phyloP scores from a whole-genome alignment of 345 rosid species.

The Moringa oleifera region DNA sequence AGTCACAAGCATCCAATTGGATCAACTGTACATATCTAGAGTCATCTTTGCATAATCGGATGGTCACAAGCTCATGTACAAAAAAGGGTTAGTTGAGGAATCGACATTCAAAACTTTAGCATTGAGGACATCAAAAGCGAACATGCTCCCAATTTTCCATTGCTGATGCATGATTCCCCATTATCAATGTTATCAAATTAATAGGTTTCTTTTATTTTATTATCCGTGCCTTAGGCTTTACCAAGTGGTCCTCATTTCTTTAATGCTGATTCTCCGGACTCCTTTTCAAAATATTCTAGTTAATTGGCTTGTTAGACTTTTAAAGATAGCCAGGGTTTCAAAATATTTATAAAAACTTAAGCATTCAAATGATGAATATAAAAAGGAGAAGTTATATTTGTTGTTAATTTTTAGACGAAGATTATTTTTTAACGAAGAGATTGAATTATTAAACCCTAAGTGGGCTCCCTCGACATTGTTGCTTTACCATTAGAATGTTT shows the following conservation, averaged over 20 bases:
- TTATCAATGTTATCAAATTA: constrained; percentile 24
- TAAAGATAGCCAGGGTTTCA: constrained; percentile 3
- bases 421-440: constrained; percentile 15
- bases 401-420: constrained; percentile 3
- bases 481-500: constrained; percentile 34
- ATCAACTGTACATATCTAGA: too few relatives aligned
- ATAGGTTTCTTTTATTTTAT: constrained; percentile 16
- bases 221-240: constrained; percentile 24
- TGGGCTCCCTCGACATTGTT: constrained; percentile 24
- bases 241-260: constrained; percentile 38
- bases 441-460: constrained; percentile 12
- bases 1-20: too few relatives aligned
- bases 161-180: constrained; percentile 53
- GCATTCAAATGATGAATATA: constrained; percentile 7
- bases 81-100: too few relatives aligned
- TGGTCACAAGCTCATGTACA: too few relatives aligned
- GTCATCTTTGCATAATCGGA: too few relatives aligned
- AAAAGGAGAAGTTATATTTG: constrained; percentile 16
- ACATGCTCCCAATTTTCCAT: constrained; percentile 23
- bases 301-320: constrained; percentile 5
- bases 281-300: constrained; percentile 36
- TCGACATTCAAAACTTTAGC: too few relatives aligned
- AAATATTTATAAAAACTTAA: constrained; percentile 18
- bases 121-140: constrained; percentile 22
- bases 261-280: constrained; percentile 35